Conservation (phyloP, 305 asterid genomes). For the Vinca major region DNA sequence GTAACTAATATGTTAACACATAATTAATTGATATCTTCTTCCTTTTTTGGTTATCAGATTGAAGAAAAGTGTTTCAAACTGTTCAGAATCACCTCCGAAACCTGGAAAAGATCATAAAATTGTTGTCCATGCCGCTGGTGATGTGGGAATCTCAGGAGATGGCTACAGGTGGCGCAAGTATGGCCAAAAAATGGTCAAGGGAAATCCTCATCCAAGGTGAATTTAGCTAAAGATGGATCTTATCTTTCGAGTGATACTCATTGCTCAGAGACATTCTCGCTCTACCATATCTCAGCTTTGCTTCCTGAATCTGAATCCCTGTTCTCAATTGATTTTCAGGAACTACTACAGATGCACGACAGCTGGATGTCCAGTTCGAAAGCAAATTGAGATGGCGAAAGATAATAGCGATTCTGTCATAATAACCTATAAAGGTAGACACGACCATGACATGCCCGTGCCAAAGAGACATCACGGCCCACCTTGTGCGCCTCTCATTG, state of each 20-base stretch:
- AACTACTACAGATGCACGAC: conserved; percentile 86
- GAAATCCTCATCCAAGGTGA: conserved; percentile 86
- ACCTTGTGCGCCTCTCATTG: conserved; percentile 29
- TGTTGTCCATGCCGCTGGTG: conserved; percentile 79
- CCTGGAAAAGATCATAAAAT: conserved; percentile 61
- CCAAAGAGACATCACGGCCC: conserved; percentile 55
- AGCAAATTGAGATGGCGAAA: conserved; percentile 68
- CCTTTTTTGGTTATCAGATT: conserved; percentile 36
- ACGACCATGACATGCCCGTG: conserved; percentile 72
- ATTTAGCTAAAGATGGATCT: not conserved
- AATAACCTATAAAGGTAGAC: conserved; percentile 70
- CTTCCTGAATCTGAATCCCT: not conserved
- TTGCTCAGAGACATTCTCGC: not conserved
- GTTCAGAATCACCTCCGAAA: conserved; percentile 38
- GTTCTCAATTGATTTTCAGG: conserved; percentile 34
- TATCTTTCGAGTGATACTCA: not conserved
- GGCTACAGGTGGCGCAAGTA: conserved; percentile 91
- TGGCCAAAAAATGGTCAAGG: conserved; percentile 93
- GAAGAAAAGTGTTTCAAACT: conserved; percentile 38
- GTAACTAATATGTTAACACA: conserved; percentile 9
- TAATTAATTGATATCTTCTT: conserved; percentile 13
- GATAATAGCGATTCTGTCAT: conserved; percentile 46
- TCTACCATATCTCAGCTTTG: not conserved
- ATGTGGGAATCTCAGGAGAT: conserved; percentile 80
- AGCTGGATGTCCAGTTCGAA: conserved; percentile 84